Conservation (phyloP, 306 rosid species). For the Quercus bicolor region DNA sequence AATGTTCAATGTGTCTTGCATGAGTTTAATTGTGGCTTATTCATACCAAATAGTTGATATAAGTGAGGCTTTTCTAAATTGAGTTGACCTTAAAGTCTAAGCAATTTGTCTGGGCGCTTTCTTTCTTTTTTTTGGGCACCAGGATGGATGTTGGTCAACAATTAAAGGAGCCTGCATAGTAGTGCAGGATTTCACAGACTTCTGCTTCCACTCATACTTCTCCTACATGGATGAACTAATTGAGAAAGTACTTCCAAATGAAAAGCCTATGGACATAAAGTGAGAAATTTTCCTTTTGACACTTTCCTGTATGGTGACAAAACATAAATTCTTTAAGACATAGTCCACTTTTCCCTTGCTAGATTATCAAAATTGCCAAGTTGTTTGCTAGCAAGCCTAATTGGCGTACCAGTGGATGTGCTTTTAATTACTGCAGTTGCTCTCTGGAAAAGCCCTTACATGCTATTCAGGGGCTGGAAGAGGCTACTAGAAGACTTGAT, state of each 20-base stretch:
- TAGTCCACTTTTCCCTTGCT: neutral
- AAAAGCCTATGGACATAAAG: constrained; percentile 62
- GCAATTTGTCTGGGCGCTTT: neutral
- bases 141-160: constrained; percentile 79
- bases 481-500: constrained; percentile 77
- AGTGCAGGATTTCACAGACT: constrained; percentile 69
- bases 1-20: neutral
- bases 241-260: constrained; percentile 49
- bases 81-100: neutral
- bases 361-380: constrained; percentile 60
- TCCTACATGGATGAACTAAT: constrained; percentile 83
- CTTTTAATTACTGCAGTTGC: constrained; percentile 53
- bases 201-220: constrained; percentile 80
- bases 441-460: constrained; percentile 75
- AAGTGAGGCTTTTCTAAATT: neutral
- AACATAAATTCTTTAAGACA: neutral
- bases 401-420: constrained; percentile 54
- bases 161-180: constrained; percentile 54
- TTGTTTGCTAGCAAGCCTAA: constrained; percentile 56
- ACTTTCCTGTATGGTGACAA: neutral
- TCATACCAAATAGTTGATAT: neutral
- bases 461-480: constrained; percentile 82
- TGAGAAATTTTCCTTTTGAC: constrained; percentile 14
- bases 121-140: constrained; percentile 4
- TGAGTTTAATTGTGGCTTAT: neutral